phyloP scores from a whole-genome alignment of 2,329 filamentous ascomycete genomes.

The Exophiala bonariae region DNA sequence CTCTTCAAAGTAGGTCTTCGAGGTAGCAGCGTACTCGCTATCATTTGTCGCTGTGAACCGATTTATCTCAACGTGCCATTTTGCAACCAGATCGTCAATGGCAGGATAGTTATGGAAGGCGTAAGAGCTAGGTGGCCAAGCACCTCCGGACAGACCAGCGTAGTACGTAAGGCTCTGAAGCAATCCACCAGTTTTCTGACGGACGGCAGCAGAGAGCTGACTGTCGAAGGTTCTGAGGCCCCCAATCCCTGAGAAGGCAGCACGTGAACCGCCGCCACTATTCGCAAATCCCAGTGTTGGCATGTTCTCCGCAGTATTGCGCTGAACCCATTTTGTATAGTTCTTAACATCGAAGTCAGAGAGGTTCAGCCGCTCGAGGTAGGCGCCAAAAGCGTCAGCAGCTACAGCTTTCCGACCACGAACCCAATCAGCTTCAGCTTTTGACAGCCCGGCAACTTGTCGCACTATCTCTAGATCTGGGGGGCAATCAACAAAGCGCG shows the following conservation, averaged over 20 bases:
- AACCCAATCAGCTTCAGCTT: conserved; percentile 10
- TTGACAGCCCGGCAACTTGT: conserved; percentile 7
- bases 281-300: conserved; percentile 73
- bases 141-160: conserved; percentile 13
- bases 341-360: conserved; percentile 3
- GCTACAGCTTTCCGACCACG: conserved; percentile 14
- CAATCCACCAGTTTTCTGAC: conserved; percentile 12
- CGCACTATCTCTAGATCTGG: conserved; percentile 4
- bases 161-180: conserved; percentile 15
- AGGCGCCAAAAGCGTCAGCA: conserved; percentile 8
- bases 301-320: conserved; percentile 54
- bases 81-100: conserved; percentile 48
- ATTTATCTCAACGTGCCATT: conserved; percentile 14
- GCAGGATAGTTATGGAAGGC: conserved; percentile 76
- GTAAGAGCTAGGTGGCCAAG: conserved; percentile 39
- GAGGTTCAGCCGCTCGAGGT: conserved; percentile 14
- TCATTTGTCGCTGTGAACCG: conserved; percentile 35
- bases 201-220: conserved; percentile 10
- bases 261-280: conserved; percentile 43
- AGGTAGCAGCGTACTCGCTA: conserved; percentile 30
- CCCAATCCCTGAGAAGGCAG: conserved; percentile 9
- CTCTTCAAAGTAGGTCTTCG: conserved; percentile 34
- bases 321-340: conserved; percentile 4
- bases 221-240: conserved; percentile 11
- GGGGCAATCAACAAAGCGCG: conserved; percentile 5